Percentiles rank a stretch among this genome's conserved stretches.
Conservation (phyloP, 2,329 filamentous ascomycete species). For the Cladosporium colombiae region DNA sequence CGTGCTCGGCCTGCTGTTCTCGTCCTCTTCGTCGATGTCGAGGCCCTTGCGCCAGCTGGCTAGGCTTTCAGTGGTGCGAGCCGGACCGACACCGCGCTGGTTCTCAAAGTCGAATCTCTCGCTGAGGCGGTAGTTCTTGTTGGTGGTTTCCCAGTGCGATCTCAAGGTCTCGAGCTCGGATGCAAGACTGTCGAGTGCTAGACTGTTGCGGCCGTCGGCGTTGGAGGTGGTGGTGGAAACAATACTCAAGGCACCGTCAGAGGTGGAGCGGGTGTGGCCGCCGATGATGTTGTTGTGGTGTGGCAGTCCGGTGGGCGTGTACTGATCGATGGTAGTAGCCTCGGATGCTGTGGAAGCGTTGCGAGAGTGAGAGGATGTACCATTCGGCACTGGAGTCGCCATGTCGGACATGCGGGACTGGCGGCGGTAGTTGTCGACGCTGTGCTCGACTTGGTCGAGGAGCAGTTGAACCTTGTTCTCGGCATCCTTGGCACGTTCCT, state of each 20-base stretch:
- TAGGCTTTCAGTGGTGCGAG: conserved; percentile 68
- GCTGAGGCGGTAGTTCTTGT: conserved; percentile 90
- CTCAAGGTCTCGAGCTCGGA: conserved; percentile 88
- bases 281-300: conserved; percentile 52
- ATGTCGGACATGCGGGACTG: conserved; percentile 56
- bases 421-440: conserved; percentile 91
- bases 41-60: conserved; percentile 79
- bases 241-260: conserved; percentile 61
- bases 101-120: conserved; percentile 83
- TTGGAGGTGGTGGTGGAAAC: conserved; percentile 45
- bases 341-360: neutral
- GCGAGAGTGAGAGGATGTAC: conserved; percentile 20
- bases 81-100: conserved; percentile 28
- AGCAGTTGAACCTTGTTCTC: conserved; percentile 91
- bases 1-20: conserved; percentile 21
- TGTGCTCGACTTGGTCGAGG: conserved; percentile 89
- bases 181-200: conserved; percentile 77
- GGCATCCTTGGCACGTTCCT: conserved; percentile 82
- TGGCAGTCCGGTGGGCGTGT: conserved; percentile 15
- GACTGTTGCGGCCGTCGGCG: conserved; percentile 36
- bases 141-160: conserved; percentile 92
- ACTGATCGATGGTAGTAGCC: conserved; percentile 43
- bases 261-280: conserved; percentile 58
- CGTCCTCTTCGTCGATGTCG: conserved; percentile 50
- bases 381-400: conserved; percentile 33